These are phyloP conservation scores for Mesembryanthemum crystallinum DNA, from an alignment of 148 eudicot species.

Conservation along the genomic window DNA sequence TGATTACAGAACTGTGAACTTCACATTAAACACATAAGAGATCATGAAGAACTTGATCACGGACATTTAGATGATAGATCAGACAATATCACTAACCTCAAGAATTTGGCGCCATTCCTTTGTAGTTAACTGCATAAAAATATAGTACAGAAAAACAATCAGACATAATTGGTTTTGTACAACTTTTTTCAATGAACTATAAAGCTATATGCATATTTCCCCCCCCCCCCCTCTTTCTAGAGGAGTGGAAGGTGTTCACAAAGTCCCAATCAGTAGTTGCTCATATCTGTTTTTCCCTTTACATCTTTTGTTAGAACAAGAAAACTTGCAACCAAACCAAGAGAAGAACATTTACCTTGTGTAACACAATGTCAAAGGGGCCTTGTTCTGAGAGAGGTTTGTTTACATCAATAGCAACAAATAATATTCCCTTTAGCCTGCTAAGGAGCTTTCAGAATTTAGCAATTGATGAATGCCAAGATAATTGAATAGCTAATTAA, in stretches of 20 bases:
- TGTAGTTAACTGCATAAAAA: constrained; percentile 67
- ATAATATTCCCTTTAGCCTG: constrained; percentile 86
- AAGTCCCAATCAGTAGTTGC: not conserved
- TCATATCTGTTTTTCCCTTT: not conserved
- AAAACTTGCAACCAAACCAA: constrained; percentile 4
- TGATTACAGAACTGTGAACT: not conserved
- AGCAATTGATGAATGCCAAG: not conserved
- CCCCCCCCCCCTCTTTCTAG: not conserved
- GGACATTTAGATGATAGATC: not conserved
- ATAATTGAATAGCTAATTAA: not conserved
- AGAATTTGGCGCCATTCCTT: constrained; percentile 81
- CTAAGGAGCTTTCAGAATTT: constrained; percentile 9
- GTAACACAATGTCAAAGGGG: constrained; percentile 88
- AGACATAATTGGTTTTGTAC: not conserved
- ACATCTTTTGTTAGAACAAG: not conserved
- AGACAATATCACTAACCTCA: constrained; percentile 59
- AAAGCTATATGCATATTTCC: not conserved
- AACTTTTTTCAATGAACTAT: not conserved
- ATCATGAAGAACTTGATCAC: not conserved
- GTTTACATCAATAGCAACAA: constrained; percentile 79
- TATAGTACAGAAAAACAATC: not conserved
- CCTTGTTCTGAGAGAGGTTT: constrained; percentile 91
- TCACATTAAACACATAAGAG: not conserved
- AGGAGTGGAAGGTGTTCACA: not conserved
- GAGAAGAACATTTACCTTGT: constrained; percentile 53